These are phyloP conservation scores for Actinomucor elegans DNA, from an alignment of 371 early-diverging fungal species.

Conservation along the genomic window DNA sequence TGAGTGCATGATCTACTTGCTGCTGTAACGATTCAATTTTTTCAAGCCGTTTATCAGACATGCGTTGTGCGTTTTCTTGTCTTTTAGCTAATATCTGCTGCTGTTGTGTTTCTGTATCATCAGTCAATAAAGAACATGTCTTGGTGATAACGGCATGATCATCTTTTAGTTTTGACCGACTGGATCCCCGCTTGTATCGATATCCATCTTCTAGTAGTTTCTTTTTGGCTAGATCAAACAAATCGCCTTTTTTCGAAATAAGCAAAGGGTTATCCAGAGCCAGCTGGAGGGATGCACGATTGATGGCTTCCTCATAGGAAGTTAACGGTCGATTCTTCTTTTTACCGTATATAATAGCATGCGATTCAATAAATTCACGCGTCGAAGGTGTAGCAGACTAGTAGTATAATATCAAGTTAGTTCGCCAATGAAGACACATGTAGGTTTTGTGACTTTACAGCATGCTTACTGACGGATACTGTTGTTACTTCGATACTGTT, in stretches of 20 bases:
- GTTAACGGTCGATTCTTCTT: slow-evolving; percentile 47
- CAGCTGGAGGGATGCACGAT: slow-evolving; percentile 48
- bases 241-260: slow-evolving; percentile 46
- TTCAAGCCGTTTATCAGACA: slow-evolving; percentile 38
- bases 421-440: too few species aligned
- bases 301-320: slow-evolving; percentile 59
- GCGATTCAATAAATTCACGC: slow-evolving; percentile 44
- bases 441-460: neutral
- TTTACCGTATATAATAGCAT: slow-evolving; percentile 62
- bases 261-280: slow-evolving; percentile 52
- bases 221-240: slow-evolving; percentile 59
- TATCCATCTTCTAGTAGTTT: slow-evolving; percentile 54
- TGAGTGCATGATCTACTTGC: slow-evolving; percentile 36
- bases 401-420: neutral
- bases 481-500: too few species aligned
- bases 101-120: slow-evolving; percentile 18
- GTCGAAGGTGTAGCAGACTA: neutral
- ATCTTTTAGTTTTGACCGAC: slow-evolving; percentile 56
- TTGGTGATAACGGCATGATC: slow-evolving; percentile 20
- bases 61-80: slow-evolving; percentile 49
- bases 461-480: neutral
- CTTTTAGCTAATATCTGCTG: slow-evolving; percentile 18
- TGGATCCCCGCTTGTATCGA: slow-evolving; percentile 60
- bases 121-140: neutral
- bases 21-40: slow-evolving; percentile 36